Base-by-base conservation (phyloP, 768 basidiomycete species). In the Daedalea quercina region DNA sequence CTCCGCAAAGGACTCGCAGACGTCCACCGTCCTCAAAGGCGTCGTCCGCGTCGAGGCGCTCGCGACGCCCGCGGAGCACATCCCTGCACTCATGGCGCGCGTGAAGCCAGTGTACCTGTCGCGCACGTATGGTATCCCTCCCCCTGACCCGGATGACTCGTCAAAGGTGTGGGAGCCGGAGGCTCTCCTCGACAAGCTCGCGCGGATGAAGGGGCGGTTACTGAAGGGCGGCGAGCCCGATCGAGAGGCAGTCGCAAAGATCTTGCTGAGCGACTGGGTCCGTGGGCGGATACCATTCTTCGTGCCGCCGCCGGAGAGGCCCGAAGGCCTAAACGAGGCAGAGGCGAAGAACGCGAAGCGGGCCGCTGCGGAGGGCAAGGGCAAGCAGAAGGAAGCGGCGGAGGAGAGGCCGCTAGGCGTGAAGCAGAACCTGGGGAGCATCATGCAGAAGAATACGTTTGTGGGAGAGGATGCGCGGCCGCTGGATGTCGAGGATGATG, bases 251-350 rank as follows among this genome's bases (percentile, higher is more conserved):
- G 93, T 94, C 25, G 88, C 95, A 26, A 98, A 94, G 73, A 94
- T 99, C 67, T 74, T 98, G 44, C 70, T 99, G 63, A 90, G 85
- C 67, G 96, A 97, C 67, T 97, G 95, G 95, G 93, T 97, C 54
- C 76, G 96, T 44, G 96, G 95, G 8, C 87, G 92, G 60, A 95
- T 99, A 63, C 96, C 96, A 19, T 99, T 85, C 76, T 99, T 97
- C 63, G 94, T 93, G 34, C 66, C 87, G 12, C 96, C 96, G 13
- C 95, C 95, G 51, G 92, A 91, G 66, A 74, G 89, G 53, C 65
- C 87, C 9, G 82, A 84, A 57, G 85, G 81, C 59, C 70, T 87
- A 53, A 87, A 88, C 63, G 74, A 72, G 62, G 72, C 71, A 12
- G 87, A 86, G 70, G 83, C 64, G 44, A 68, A 67, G 54, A 67